Base-by-base conservation (phyloP, 805 yeast genomes). In the Dipodascopsis uninucleata region DNA sequence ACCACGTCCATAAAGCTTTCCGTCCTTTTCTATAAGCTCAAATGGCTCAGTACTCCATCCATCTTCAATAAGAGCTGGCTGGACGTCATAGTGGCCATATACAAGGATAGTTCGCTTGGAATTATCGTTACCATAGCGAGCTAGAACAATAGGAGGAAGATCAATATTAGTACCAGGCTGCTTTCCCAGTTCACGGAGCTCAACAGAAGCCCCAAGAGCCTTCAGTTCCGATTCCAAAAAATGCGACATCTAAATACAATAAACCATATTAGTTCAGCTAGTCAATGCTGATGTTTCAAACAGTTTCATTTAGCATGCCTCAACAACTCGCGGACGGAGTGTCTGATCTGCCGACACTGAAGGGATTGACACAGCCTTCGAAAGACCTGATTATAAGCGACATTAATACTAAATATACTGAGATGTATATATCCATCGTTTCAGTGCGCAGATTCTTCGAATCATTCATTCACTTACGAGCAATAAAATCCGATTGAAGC, bases 51-150 rank as follows among this genome's bases (percentile, higher is more conserved):
- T 77, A 59, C 74, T 71, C 99, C 99, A 93, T 31, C 99, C 99
- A 63, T 93, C 98, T 58, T 84, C 95, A 47, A 70, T 56, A 24
- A 76, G 69, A 14, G 99, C 99, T 8, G 99, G 99, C 71, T 93
- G 99, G 52, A 93, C 99, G 61, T 93, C 99, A 68, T 90, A 90
- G 66, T 93, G 99, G 38, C 97, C 98, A 64, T 93, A 93, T 31
- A 93, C 81, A 53, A 94, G 75, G 34, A 93, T 83, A 24, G 88
- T 93, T 69, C 87, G 89, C 76, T 89, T 89, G 25, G 65, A 54
- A 31, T 95, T 82, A 62, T 88, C 94, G 22, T 64, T 62, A 45
- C 99, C 99, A 58, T 76, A 81, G 61, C 93, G 78, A 26, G 93
- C 93, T 49, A 93, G 77, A n/a, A 93, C 89, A 50, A 93, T 81